These are phyloP conservation scores for Stagonosporopsis tanaceti DNA, from an alignment of 2,329 filamentous ascomycete species.

Conservation along the genomic window DNA sequence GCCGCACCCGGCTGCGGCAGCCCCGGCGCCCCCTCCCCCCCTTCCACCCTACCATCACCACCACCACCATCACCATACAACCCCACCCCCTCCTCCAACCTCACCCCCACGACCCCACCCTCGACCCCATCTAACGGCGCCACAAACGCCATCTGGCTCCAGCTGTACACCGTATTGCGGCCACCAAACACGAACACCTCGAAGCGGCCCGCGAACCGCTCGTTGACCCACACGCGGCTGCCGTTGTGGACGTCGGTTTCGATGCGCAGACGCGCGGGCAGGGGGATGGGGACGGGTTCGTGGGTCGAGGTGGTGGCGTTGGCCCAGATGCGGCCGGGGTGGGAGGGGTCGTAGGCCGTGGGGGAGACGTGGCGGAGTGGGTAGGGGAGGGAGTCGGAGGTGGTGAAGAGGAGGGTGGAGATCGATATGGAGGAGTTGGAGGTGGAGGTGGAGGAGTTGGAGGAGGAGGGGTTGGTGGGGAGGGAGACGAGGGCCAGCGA, in stretches of 20 bases:
- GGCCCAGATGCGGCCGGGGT: slow-evolving; percentile 62
- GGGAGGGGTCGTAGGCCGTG: slow-evolving; percentile 57
- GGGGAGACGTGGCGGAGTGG: slow-evolving; percentile 57
- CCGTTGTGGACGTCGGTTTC: slow-evolving; percentile 57
- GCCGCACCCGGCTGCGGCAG: not conserved
- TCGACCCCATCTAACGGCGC: slow-evolving; percentile 54
- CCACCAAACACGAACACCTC: slow-evolving; percentile 65
- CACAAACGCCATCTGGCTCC: slow-evolving; percentile 66
- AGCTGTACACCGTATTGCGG: slow-evolving; percentile 60
- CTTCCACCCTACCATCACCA: slow-evolving; percentile 17
- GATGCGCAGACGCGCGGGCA: slow-evolving; percentile 51
- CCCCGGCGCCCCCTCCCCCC: slow-evolving; percentile 18
- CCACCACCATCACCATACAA: slow-evolving; percentile 21
- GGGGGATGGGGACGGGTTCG: slow-evolving; percentile 47
- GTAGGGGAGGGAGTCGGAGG: slow-evolving; percentile 52
- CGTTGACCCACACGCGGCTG: slow-evolving; percentile 59
- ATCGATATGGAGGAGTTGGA: slow-evolving; percentile 28
- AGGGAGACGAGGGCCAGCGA: slow-evolving; percentile 49
- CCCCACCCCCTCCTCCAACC: slow-evolving; percentile 20
- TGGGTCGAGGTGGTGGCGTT: slow-evolving; percentile 59
- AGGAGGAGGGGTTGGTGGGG: slow-evolving; percentile 14
- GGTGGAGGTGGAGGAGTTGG: slow-evolving; percentile 23
- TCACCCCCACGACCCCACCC: slow-evolving; percentile 37
- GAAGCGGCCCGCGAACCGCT: slow-evolving; percentile 58
- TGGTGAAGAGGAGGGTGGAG: slow-evolving; percentile 52